These are phyloP conservation scores for Colletotrichum gloeosporioides DNA, from an alignment of 2,329 filamentous ascomycete species.

Conservation along the genomic window DNA sequence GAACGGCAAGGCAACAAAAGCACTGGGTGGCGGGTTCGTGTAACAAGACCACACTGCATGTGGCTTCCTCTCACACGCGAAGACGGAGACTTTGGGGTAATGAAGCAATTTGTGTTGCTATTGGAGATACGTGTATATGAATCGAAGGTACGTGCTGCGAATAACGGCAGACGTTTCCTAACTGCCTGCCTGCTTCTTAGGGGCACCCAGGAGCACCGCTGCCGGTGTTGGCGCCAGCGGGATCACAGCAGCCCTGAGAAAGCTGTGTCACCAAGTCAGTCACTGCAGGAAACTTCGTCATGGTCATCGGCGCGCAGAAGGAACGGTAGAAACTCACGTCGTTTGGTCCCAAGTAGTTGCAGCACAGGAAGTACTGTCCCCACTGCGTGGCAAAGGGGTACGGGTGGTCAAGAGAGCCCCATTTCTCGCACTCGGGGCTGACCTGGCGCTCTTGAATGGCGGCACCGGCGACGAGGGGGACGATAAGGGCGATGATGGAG, in stretches of 20 bases:
- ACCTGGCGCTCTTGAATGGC: neutral
- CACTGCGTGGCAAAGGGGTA: neutral
- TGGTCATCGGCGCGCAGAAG: fast-evolving
- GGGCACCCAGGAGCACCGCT: neutral
- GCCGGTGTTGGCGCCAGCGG: neutral
- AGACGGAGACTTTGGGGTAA: neutral
- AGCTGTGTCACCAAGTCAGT: neutral
- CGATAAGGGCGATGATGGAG: neutral
- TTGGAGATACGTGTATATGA: fast-evolving
- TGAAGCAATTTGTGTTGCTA: neutral
- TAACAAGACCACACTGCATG: neutral
- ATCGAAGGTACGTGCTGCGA: fast-evolving
- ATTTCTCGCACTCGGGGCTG: neutral
- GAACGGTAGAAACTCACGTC: neutral
- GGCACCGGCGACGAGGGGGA: neutral
- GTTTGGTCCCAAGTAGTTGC: neutral
- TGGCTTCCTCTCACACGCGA: neutral
- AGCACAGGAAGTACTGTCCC: neutral
- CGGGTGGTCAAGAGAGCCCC: neutral
- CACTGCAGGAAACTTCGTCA: fast-evolving
- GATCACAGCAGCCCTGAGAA: neutral
- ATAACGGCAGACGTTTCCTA: neutral
- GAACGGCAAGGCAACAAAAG: neutral
- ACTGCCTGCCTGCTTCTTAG: neutral
- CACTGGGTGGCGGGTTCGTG: neutral